phyloP scores from a whole-genome alignment of 805 yeast genomes.

The Wickerhamiella dianesei region DNA sequence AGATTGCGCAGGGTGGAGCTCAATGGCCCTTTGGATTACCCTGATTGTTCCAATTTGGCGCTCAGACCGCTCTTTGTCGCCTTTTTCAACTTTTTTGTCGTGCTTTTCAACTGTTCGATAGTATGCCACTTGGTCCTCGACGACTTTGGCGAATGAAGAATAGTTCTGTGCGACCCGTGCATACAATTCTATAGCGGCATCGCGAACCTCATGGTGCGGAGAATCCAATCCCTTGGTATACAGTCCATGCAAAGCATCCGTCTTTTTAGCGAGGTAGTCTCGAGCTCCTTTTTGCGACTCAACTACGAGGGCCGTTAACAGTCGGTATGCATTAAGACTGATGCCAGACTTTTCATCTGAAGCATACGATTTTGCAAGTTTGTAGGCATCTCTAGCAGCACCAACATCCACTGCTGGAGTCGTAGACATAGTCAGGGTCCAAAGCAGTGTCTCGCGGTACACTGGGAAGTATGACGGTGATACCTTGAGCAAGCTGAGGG shows the following conservation, averaged over 20 bases:
- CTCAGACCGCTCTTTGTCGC: neutral
- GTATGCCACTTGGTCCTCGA: conserved; percentile 1
- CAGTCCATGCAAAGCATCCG: conserved; percentile 20
- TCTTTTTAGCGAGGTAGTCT: conserved; percentile 5
- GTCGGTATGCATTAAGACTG: conserved; percentile 16
- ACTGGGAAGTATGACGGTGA: conserved; percentile 6
- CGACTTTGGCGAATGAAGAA: conserved; percentile 1
- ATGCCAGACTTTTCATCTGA: conserved; percentile 20
- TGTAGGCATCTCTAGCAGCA: conserved; percentile 23
- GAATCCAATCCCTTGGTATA: conserved; percentile 19
- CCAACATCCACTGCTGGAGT: conserved; percentile 22
- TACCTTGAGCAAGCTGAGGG: conserved; percentile 12
- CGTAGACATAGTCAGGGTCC: conserved; percentile 14
- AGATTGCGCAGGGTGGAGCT: neutral
- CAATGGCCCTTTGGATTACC: neutral
- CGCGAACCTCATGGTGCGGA: conserved; percentile 16
- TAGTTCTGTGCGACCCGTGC: conserved; percentile 10
- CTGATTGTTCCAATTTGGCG: neutral
- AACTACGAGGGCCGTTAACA: conserved; percentile 18
- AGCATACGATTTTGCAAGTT: conserved; percentile 16
- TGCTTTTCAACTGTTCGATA: neutral
- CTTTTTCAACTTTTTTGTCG: neutral
- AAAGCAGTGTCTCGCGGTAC: conserved; percentile 15
- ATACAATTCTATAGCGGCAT: conserved; percentile 22
- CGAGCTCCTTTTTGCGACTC: conserved; percentile 5